Percentiles rank a stretch among this genome's conserved stretches.
These are phyloP conservation scores for Stereum hirsutum DNA, from an alignment of 1,284 basidiomycete species.

Conservation along the genomic window DNA sequence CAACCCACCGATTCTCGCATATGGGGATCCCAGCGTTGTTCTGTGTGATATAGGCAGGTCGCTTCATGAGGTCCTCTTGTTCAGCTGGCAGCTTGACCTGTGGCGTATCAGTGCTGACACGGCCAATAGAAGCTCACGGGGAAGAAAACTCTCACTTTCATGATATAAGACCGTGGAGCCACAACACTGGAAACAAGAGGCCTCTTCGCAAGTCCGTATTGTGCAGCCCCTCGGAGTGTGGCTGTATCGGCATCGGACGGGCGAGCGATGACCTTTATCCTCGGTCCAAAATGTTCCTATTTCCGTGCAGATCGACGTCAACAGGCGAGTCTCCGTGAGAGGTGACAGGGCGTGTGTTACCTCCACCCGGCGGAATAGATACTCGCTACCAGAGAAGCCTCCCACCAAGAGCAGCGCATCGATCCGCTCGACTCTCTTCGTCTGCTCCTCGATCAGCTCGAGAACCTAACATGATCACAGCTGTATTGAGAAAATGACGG, in stretches of 20 bases:
- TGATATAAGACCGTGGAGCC: constrained; percentile 70
- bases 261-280: constrained; percentile 64
- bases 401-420: constrained; percentile 78
- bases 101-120: not conserved
- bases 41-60: constrained; percentile 71
- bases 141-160: constrained; percentile 50
- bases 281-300: constrained; percentile 53
- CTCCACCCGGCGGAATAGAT: constrained; percentile 67
- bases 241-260: constrained; percentile 79
- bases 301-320: constrained; percentile 1
- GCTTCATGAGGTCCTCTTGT: constrained; percentile 64
- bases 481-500: not conserved
- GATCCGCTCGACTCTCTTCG: constrained; percentile 49
- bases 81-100: constrained; percentile 80
- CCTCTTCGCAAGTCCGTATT: constrained; percentile 70
- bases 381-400: constrained; percentile 77
- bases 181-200: constrained; percentile 71
- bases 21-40: constrained; percentile 69
- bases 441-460: constrained; percentile 66
- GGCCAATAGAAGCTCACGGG: not conserved
- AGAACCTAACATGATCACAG: constrained; percentile 41
- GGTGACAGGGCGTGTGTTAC: constrained; percentile 29
- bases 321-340: not conserved
- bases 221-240: constrained; percentile 72
- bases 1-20: constrained; percentile 67